Conservation (phyloP, 2,329 filamentous ascomycete species). For the Colletotrichum navitas region DNA sequence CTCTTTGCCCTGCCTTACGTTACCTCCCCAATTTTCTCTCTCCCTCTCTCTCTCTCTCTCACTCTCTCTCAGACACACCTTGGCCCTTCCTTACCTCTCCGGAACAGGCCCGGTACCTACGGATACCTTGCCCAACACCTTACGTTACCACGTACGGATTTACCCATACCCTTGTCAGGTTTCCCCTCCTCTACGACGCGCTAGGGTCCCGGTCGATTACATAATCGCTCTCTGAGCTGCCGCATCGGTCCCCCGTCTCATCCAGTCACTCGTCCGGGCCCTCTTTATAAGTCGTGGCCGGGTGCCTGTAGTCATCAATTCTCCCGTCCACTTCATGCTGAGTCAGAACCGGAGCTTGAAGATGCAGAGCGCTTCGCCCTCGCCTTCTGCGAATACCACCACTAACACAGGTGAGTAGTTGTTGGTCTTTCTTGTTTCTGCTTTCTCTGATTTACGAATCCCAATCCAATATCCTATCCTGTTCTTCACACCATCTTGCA, state of each 20-base stretch:
- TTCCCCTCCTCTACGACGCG: slow-evolving; percentile 42
- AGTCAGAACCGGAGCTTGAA: slow-evolving; percentile 44
- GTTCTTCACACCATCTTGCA: slow-evolving; percentile 11
- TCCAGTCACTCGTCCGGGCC: slow-evolving; percentile 40
- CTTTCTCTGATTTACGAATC: slow-evolving; percentile 19
- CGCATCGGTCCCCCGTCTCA: slow-evolving; percentile 40
- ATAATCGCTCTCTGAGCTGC: slow-evolving; percentile 40
- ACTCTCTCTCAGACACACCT: background rate
- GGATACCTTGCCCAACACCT: slow-evolving; percentile 32
- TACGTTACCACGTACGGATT: slow-evolving; percentile 35
- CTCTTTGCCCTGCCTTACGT: slow-evolving; percentile 21
- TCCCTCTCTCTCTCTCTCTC: background rate
- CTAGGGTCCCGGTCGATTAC: slow-evolving; percentile 41
- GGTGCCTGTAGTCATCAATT: slow-evolving; percentile 43
- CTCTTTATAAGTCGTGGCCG: slow-evolving; percentile 40
- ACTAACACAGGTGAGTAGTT: slow-evolving; percentile 41
- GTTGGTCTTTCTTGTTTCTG: slow-evolving; percentile 25
- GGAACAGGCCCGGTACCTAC: slow-evolving; percentile 29
- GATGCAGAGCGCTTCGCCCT: slow-evolving; percentile 43
- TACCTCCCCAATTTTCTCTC: slow-evolving; percentile 19
- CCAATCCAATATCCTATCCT: slow-evolving; percentile 17
- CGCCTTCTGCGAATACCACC: slow-evolving; percentile 41
- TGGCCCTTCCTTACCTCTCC: slow-evolving; percentile 28
- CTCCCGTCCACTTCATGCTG: slow-evolving; percentile 43
- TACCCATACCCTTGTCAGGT: slow-evolving; percentile 39